Percentiles rank a stretch among this genome's conserved stretches.
Conservation (phyloP, 805 yeast genomes). For the Candida oleophila region DNA sequence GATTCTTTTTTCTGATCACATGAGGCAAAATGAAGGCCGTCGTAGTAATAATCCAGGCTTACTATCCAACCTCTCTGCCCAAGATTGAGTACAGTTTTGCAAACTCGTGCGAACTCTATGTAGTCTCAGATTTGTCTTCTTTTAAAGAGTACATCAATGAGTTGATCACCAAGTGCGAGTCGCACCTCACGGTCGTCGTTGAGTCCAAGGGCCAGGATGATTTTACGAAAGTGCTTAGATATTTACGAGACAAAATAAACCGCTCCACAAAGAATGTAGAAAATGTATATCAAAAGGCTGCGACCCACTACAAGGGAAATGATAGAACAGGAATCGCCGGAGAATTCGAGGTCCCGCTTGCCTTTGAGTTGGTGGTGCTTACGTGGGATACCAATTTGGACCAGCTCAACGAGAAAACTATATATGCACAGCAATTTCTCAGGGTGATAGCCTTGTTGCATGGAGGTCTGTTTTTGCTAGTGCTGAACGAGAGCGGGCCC, state of each 20-base stretch:
- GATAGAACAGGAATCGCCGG: background rate
- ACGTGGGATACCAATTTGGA: conserved; percentile 11
- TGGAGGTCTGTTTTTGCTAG: conserved; percentile 20
- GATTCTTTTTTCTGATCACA: too few relatives aligned
- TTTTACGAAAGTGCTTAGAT: background rate
- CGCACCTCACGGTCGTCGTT: background rate
- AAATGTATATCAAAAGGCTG: background rate
- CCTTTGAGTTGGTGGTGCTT: background rate
- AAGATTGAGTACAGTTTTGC: background rate
- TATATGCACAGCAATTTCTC: conserved; percentile 35
- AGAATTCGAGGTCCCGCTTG: background rate
- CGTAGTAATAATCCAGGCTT: background rate
- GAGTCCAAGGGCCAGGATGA: background rate
- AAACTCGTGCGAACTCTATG: background rate
- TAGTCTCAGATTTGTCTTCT: background rate
- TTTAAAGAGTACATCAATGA: conserved; percentile 2
- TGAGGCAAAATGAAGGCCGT: background rate
- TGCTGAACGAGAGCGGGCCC: conserved; percentile 3
- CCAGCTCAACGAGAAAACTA: conserved; percentile 17
- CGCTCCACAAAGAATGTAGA: background rate
- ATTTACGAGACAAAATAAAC: background rate
- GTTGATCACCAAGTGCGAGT: background rate
- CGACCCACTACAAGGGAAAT: background rate
- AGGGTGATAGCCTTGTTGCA: conserved; percentile 32
- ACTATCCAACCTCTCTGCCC: background rate